A percentile compares a stretch with the other conserved stretches of the same genome.
phyloP scores from a whole-genome alignment of 495 filamentous ascomycete species.

The Baudoinia panamericana region DNA sequence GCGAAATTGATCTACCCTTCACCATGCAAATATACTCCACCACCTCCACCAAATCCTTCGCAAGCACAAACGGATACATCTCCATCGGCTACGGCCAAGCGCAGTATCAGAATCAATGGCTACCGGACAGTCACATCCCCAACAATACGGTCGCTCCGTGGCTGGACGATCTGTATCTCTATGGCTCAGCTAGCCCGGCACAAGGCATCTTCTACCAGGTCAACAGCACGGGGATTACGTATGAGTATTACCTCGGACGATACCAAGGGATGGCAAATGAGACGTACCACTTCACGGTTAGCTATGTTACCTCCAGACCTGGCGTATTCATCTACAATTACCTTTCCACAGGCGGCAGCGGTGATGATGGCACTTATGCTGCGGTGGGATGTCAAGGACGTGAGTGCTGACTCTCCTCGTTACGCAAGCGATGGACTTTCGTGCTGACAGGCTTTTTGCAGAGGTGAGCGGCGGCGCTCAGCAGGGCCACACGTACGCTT shows the following conservation, averaged over 20 bases:
- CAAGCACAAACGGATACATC: conserved; percentile 19
- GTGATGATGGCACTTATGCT: conserved; percentile 6
- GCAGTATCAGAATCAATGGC: conserved; percentile 3
- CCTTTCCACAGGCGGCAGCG: conserved; percentile 5
- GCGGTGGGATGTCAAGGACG: conserved; percentile 18
- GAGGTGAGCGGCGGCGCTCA: not conserved
- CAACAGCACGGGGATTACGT: conserved; percentile 7
- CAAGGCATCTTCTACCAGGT: conserved; percentile 21
- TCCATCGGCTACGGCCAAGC: conserved; percentile 14
- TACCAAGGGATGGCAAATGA: conserved; percentile 1
- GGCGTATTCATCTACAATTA: conserved; percentile 17
- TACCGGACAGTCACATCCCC: conserved; percentile 14
- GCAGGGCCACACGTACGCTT: not conserved
- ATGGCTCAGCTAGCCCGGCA: conserved; percentile 1
- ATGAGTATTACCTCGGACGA: conserved; percentile 14
- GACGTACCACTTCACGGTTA: conserved; percentile 18
- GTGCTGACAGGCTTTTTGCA: not conserved
- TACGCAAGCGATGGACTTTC: not conserved
- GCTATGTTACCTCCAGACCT: conserved; percentile 4
- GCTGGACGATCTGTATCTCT: conserved; percentile 17
- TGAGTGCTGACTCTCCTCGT: conserved; percentile 7
- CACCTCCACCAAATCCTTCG: conserved; percentile 3
- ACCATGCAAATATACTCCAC: conserved; percentile 11
- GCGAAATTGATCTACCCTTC: conserved; percentile 18
- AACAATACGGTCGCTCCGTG: conserved; percentile 18